These are phyloP conservation scores for Patellifolia procumbens DNA, from an alignment of 179 eudicot genomes.

Conservation along the genomic window DNA sequence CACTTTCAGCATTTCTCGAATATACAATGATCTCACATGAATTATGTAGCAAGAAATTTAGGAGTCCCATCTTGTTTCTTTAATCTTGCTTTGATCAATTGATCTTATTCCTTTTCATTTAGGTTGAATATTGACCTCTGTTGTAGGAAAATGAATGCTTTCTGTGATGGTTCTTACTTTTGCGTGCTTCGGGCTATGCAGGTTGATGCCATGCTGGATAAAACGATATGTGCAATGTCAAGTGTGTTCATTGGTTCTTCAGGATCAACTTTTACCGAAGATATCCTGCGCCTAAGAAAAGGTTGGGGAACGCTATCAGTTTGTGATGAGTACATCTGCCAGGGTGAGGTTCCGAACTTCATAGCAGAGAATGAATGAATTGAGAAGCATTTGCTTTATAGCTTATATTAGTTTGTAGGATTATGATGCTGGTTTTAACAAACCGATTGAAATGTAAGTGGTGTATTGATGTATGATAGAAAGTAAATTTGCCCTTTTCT, in stretches of 20 bases:
- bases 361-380: constrained; percentile 85
- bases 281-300: constrained; percentile 80
- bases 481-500: not conserved
- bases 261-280: constrained; percentile 97
- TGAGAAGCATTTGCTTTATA: not conserved
- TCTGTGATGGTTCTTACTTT: constrained; percentile 1
- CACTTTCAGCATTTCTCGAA: too few relatives aligned
- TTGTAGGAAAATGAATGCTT: not conserved
- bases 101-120: not conserved
- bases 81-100: not conserved
- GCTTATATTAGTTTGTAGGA: not conserved
- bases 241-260: constrained; percentile 79
- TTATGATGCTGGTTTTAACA: constrained; percentile 9
- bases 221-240: constrained; percentile 87
- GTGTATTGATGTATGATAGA: constrained; percentile 16
- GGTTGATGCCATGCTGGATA: constrained; percentile 99
- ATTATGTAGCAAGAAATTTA: too few relatives aligned
- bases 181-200: constrained; percentile 35
- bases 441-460: constrained; percentile 18
- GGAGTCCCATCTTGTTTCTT: not conserved
- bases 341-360: constrained; percentile 79
- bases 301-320: constrained; percentile 85
- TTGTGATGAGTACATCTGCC: constrained; percentile 90
- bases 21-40: too few relatives aligned
- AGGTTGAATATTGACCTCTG: not conserved